Percentiles rank a stretch among this genome's conserved stretches.
Evolutionary conservation across 805 yeast genomes (phyloP).

Genomic region (Maudiozyma pseudohumilis): DNA sequence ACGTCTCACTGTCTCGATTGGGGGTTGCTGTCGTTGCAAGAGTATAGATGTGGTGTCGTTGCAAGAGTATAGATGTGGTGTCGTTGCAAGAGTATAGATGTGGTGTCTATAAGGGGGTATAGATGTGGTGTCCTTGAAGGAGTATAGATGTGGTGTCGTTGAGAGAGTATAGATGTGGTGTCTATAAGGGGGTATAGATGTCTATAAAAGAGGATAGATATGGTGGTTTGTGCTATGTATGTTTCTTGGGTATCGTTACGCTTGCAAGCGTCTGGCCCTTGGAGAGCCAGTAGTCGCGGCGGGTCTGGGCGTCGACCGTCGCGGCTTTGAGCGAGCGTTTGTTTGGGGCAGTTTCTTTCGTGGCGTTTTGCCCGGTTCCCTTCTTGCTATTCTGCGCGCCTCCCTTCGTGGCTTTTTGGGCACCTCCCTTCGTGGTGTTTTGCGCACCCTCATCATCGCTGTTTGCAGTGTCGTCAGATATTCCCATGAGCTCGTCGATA

Average conservation of each 20-base stretch:
- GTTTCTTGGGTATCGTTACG: slow-evolving; percentile 3
- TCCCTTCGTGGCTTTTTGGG: not conserved
- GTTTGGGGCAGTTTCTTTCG: not conserved
- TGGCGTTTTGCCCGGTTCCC: slow-evolving; percentile 8
- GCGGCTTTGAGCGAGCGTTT: slow-evolving; percentile 7
- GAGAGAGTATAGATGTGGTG: no score
- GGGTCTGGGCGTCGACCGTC: slow-evolving; percentile 27
- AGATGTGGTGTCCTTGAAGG: no score
- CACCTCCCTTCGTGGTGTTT: not conserved
- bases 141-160: no score
- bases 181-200: no score
- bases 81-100: no score
- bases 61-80: no score
- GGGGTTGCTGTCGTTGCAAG: no score
- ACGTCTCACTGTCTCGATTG: no score
- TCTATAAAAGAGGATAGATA: no score
- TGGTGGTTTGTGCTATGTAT: no score
- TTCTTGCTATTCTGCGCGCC: slow-evolving; percentile 9
- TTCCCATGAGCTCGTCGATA: slow-evolving; percentile 4
- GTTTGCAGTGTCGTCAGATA: not conserved
- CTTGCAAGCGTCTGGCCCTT: slow-evolving; percentile 21
- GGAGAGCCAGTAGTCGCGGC: slow-evolving; percentile 28
- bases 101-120: no score
- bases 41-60: no score
- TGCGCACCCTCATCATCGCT: not conserved